phyloP scores from a whole-genome alignment of 257 asterid species.

The Solanum chmielewskii region DNA sequence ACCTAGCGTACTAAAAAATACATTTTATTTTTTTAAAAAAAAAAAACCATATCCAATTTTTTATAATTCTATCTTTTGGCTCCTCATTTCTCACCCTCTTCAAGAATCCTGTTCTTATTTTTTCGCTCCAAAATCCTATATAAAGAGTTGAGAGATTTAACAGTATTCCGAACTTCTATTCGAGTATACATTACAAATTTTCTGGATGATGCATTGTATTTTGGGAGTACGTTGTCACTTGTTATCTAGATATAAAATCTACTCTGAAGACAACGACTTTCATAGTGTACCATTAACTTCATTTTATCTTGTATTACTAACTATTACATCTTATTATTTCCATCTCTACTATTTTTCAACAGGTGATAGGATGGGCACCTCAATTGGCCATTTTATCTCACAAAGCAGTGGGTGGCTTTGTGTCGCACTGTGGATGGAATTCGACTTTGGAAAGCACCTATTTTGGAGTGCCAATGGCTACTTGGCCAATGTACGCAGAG shows the following conservation, averaged over 20 bases:
- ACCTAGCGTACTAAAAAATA: not conserved
- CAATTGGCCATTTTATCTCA: constrained; percentile 18
- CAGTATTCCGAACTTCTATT: not conserved
- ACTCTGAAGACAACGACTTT: not conserved
- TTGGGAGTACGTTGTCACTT: not conserved
- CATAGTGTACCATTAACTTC: not conserved
- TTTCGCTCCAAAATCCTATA: not conserved
- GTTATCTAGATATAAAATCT: not conserved
- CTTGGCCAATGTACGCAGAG: constrained; percentile 9
- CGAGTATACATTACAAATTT: not conserved
- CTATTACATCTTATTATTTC: not conserved
- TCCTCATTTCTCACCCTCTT: not conserved
- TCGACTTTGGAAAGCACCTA: constrained; percentile 15
- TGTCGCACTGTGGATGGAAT: constrained; percentile 29
- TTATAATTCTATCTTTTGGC: not conserved
- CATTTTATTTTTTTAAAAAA: not conserved
- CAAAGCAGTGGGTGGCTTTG: constrained; percentile 23
- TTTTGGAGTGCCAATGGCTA: constrained; percentile 18
- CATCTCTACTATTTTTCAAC: not conserved
- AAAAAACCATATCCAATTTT: not conserved
- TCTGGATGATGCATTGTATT: not conserved
- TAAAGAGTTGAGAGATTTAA: not conserved
- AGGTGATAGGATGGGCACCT: constrained; percentile 23
- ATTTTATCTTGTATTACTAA: not conserved
- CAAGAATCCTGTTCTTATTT: not conserved